These are phyloP conservation scores for Rhizophlyctis rosea DNA, from an alignment of 192 early-diverging fungal genomes.

Conservation along the genomic window DNA sequence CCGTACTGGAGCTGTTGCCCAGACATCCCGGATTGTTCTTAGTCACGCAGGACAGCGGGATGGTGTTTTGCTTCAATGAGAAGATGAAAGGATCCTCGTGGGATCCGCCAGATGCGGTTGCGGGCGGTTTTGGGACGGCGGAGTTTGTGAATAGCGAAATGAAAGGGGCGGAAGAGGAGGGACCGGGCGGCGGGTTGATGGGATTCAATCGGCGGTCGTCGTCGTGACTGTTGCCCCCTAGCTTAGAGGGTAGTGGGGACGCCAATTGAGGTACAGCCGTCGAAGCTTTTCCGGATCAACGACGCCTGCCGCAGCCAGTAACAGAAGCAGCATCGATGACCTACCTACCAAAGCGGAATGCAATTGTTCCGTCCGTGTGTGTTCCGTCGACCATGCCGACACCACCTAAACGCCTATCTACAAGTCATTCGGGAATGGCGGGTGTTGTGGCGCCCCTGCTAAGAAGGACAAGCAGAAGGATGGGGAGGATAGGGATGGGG, in stretches of 20 bases:
- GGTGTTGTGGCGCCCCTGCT: background rate
- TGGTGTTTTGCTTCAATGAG: slow-evolving; percentile 20
- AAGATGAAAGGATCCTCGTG: slow-evolving; percentile 7
- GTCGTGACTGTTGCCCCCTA: too few species aligned
- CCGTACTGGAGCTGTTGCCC: background rate
- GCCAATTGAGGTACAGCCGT: background rate
- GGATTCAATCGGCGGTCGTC: too few species aligned
- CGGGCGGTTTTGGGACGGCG: background rate
- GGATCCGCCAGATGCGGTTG: slow-evolving; percentile 7
- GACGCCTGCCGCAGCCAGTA: background rate
- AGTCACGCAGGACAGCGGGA: slow-evolving; percentile 15
- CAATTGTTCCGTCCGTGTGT: background rate
- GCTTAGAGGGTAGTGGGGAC: background rate
- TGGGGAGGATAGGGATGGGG: background rate
- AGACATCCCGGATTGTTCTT: slow-evolving; percentile 15
- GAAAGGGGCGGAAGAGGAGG: too few species aligned
- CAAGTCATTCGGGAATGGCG: too few species aligned
- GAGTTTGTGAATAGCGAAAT: background rate
- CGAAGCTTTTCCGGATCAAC: slow-evolving; percentile 14
- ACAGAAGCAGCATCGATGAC: background rate
- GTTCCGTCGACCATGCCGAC: background rate
- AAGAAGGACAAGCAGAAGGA: background rate
- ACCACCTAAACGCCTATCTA: too few species aligned
- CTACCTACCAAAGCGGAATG: background rate
- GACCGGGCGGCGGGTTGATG: background rate